Conservation (phyloP, 208 protist species). For the Acanthamoeba divionensis region DNA sequence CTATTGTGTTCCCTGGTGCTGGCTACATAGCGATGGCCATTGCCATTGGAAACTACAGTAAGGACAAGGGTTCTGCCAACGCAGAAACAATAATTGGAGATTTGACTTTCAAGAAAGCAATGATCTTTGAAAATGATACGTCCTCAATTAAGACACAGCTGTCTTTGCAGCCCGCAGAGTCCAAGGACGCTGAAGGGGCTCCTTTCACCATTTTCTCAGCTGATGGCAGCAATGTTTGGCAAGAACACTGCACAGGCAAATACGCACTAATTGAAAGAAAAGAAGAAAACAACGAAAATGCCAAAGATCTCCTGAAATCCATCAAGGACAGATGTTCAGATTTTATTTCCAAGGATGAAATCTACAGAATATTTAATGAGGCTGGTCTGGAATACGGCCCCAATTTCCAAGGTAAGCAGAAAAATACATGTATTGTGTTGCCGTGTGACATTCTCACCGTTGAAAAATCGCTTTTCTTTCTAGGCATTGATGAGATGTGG, state of each 20-base stretch:
- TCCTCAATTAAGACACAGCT: too few relatives aligned
- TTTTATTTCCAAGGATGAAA: slow-evolving; percentile 6
- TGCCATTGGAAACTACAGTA: background rate
- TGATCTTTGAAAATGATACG: too few relatives aligned
- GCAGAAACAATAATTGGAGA: background rate
- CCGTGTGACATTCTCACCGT: background rate
- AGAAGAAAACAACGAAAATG: background rate
- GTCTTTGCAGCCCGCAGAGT: background rate
- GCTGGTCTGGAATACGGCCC: background rate
- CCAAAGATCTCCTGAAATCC: background rate
- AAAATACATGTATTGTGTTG: too few relatives aligned
- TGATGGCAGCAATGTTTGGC: background rate
- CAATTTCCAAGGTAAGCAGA: background rate
- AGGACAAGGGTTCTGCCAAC: background rate
- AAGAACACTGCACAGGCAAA: background rate
- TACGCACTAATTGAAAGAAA: background rate
- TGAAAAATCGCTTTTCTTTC: background rate
- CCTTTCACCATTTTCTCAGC: background rate
- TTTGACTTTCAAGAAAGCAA: too few relatives aligned
- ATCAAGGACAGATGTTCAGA: background rate
- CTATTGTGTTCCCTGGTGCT: slow-evolving; percentile 11
- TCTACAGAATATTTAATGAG: background rate
- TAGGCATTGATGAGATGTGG: background rate
- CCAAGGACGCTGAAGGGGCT: background rate
- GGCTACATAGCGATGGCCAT: slow-evolving; percentile 21